phyloP scores from a whole-genome alignment of 305 asterid species.

The Lippia alba region DNA sequence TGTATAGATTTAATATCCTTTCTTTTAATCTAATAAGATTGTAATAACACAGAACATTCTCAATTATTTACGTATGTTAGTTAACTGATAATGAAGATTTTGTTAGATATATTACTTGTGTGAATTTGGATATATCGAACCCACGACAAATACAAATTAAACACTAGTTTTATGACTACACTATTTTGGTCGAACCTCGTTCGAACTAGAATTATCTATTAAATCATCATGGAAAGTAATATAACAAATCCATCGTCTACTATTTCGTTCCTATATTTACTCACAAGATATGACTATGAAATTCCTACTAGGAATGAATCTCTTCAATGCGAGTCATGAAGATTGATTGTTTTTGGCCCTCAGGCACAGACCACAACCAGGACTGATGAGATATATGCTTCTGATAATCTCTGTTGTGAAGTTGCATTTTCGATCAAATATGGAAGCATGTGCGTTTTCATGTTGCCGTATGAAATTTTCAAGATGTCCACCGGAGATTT shows the following conservation, averaged over 20 bases:
- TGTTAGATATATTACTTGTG: too few species aligned
- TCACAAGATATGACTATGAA: too few species aligned
- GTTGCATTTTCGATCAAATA: constrained; percentile 65
- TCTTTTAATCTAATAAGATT: too few species aligned
- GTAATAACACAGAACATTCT: too few species aligned
- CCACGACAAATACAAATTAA: too few species aligned
- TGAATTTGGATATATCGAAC: too few species aligned
- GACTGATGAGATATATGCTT: constrained; percentile 29
- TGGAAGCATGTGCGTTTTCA: constrained; percentile 69
- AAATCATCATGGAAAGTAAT: constrained; percentile 18
- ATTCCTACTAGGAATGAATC: neutral
- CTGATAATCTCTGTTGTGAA: constrained; percentile 18
- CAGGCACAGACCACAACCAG: constrained; percentile 30
- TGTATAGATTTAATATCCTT: too few species aligned
- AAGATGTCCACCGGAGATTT: constrained; percentile 71
- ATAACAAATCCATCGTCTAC: neutral
- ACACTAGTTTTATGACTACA: too few species aligned
- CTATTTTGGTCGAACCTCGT: too few species aligned
- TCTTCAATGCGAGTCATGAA: constrained; percentile 37
- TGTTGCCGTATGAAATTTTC: constrained; percentile 57
- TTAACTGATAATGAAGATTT: too few species aligned
- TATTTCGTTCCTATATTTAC: neutral
- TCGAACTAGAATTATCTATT: neutral
- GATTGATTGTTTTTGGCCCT: constrained; percentile 40
- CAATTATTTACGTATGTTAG: too few species aligned